These are phyloP conservation scores for Pseudohyphozyma bogoriensis DNA, from an alignment of 768 basidiomycete species.

Conservation along the genomic window DNA sequence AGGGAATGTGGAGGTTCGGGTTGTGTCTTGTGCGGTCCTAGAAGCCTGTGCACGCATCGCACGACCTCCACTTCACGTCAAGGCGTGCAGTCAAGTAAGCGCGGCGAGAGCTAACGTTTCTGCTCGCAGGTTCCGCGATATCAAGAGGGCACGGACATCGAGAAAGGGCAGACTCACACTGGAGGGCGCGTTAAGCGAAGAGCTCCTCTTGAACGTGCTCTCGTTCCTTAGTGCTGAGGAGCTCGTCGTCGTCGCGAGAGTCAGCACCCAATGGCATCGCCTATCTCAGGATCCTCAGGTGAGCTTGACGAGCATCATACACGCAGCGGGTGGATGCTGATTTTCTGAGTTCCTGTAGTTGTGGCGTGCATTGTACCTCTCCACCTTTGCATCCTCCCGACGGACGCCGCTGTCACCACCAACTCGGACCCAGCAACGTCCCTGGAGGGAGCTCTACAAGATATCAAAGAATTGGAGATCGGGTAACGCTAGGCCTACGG, in stretches of 20 bases:
- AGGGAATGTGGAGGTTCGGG: no score
- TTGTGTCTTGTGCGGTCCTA: no score
- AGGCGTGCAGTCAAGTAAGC: no score
- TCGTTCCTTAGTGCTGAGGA: slow-evolving; percentile 12
- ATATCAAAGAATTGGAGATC: slow-evolving; percentile 20
- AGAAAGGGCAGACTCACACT: no score
- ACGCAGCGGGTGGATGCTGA: no score
- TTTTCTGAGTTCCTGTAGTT: background rate
- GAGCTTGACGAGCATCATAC: no score
- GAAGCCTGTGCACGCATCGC: no score
- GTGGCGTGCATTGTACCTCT: slow-evolving; percentile 18
- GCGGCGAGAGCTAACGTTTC: no score
- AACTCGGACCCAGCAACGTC: background rate
- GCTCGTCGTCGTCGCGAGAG: slow-evolving; percentile 13
- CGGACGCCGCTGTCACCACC: background rate
- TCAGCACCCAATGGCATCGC: slow-evolving; percentile 14
- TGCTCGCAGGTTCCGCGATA: no score
- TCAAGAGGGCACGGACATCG: no score
- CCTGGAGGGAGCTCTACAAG: slow-evolving; percentile 24
- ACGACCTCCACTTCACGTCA: no score
- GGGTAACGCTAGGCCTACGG: slow-evolving; percentile 5
- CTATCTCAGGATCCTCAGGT: slow-evolving; percentile 25
- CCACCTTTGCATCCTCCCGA: slow-evolving; percentile 4
- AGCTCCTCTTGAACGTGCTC: slow-evolving; percentile 22
- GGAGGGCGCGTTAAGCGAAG: slow-evolving; percentile 20